These are phyloP conservation scores for Lagenaria siceraria DNA, from an alignment of 306 rosid species.

Conservation along the genomic window DNA sequence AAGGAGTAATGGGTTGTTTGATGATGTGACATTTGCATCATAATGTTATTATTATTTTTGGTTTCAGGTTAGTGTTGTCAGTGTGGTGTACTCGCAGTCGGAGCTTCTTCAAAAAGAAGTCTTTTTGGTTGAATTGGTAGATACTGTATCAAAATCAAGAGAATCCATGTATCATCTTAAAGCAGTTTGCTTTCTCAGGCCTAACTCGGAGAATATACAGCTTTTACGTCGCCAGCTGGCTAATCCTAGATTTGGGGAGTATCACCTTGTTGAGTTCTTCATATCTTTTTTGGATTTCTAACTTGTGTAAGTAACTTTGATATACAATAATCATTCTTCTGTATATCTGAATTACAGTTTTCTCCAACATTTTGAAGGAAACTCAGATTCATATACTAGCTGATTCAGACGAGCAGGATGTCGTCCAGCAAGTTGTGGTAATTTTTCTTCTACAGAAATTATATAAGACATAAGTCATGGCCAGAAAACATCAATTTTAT, in stretches of 20 bases:
- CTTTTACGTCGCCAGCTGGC: constrained; percentile 65
- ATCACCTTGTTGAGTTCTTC: constrained; percentile 66
- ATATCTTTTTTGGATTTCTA: neutral
- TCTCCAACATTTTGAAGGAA: constrained; percentile 96
- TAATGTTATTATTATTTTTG: neutral
- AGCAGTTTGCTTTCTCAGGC: constrained; percentile 79
- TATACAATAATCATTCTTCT: constrained; percentile 37
- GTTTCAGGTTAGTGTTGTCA: constrained; percentile 74
- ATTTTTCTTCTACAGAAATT: constrained; percentile 9
- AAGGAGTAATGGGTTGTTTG: neutral
- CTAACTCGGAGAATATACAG: constrained; percentile 78
- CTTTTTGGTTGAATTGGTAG: constrained; percentile 80
- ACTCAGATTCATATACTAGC: constrained; percentile 80
- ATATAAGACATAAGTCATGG: neutral
- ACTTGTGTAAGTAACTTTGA: neutral
- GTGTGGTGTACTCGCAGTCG: constrained; percentile 87
- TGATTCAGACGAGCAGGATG: constrained; percentile 93
- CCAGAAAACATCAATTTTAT: neutral
- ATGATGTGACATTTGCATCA: neutral
- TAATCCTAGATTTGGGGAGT: constrained; percentile 87
- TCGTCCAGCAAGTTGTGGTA: constrained; percentile 94
- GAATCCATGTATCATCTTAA: constrained; percentile 94
- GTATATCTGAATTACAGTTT: constrained; percentile 61
- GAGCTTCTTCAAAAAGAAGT: constrained; percentile 91
- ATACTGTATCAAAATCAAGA: constrained; percentile 61